phyloP scores from a whole-genome alignment of 2,329 filamentous ascomycete genomes.

The Cordyceps pruinosa region DNA sequence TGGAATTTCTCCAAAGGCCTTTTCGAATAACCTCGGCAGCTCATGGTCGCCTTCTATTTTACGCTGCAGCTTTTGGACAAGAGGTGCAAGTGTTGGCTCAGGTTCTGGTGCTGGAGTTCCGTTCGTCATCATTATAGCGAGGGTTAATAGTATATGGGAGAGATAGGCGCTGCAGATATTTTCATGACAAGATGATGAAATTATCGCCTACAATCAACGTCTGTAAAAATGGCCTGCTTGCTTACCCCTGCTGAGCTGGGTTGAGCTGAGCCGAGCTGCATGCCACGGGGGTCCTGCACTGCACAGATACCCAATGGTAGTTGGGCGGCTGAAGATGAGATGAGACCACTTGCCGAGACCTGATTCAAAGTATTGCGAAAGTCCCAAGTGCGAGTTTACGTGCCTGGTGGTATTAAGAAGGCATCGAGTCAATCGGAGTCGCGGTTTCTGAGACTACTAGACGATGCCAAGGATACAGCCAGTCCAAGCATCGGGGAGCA shows the following conservation, averaged over 20 bases:
- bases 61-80: background rate
- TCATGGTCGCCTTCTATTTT: background rate
- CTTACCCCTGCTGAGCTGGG: background rate
- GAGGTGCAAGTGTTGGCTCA: background rate
- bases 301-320: constrained; percentile 29
- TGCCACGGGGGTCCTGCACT: background rate
- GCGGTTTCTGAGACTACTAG: background rate
- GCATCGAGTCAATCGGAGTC: background rate
- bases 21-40: background rate
- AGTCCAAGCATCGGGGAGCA: background rate
- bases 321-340: background rate
- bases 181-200: no score
- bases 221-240: background rate
- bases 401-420: background rate
- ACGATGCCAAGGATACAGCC: background rate
- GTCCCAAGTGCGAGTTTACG: no score
- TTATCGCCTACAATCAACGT: no score
- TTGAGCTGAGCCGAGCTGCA: no score
- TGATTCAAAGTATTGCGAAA: no score
- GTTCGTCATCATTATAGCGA: background rate
- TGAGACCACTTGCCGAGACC: no score
- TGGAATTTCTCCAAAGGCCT: background rate
- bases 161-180: no score
- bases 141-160: background rate
- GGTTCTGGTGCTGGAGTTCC: background rate